A percentile compares a stretch with the other conserved stretches of the same genome.
Evolutionary conservation across 2,329 filamentous ascomycete species (phyloP).

Genomic region (Beauveria sp.): DNA sequence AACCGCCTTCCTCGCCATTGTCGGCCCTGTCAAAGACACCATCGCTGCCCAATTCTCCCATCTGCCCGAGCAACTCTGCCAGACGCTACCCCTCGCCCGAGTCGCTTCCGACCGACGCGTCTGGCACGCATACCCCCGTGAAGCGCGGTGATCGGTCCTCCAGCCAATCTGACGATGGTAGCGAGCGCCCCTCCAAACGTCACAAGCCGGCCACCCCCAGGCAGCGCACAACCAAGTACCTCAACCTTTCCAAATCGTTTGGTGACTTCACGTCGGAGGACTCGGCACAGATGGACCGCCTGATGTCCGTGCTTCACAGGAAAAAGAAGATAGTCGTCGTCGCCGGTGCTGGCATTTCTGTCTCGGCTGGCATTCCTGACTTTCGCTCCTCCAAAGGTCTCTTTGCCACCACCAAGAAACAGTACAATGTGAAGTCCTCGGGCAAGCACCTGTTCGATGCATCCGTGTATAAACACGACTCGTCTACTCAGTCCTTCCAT

Average conservation of each 20-base stretch:
- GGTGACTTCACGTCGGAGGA: constrained; percentile 39
- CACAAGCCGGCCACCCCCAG: constrained; percentile 55
- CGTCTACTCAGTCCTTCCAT: constrained; percentile 84
- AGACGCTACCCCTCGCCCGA: constrained; percentile 44
- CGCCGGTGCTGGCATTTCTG: constrained; percentile 93
- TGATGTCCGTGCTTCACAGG: constrained; percentile 69
- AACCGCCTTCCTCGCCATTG: constrained; percentile 44
- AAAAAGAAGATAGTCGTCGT: constrained; percentile 97
- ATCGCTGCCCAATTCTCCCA: constrained; percentile 40
- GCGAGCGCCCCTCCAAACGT: constrained; percentile 57
- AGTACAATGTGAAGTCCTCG: constrained; percentile 82
- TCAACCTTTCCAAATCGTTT: constrained; percentile 58
- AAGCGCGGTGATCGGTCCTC: constrained; percentile 31
- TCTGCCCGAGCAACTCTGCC: constrained; percentile 28
- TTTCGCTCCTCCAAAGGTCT: constrained; percentile 89
- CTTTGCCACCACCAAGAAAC: constrained; percentile 74
- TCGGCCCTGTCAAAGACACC: constrained; percentile 47
- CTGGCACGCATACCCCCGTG: constrained; percentile 44
- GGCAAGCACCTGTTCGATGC: constrained; percentile 96
- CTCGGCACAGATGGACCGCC: constrained; percentile 53
- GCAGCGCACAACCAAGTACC: constrained; percentile 66
- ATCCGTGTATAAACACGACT: constrained; percentile 90
- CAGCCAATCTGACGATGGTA: constrained; percentile 39
- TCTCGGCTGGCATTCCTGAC: constrained; percentile 93
- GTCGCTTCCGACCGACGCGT: constrained; percentile 34